phyloP scores from a whole-genome alignment of 352 stramenopile species.

The Pythium insidiosum region DNA sequence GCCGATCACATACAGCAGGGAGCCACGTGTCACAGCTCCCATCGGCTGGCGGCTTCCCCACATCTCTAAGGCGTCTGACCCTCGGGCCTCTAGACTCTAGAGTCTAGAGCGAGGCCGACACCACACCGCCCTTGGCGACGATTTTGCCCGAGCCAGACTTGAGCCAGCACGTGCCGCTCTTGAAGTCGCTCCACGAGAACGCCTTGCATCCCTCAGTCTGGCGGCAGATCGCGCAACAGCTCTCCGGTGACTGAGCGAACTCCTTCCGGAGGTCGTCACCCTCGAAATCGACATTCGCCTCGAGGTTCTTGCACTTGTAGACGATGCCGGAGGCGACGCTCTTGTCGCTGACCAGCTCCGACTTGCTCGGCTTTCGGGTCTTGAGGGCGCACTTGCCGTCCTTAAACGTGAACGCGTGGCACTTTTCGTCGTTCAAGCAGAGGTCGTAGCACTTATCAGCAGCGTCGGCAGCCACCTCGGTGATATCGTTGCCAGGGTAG shows the following conservation, averaged over 20 bases:
- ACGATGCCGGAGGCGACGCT: constrained; percentile 18
- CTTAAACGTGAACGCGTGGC: constrained; percentile 21
- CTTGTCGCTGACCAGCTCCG: neutral
- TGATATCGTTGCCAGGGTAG: constrained; percentile 22
- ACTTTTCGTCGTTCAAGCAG: constrained; percentile 7
- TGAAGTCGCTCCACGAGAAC: constrained; percentile 25
- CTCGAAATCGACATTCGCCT: constrained; percentile 14
- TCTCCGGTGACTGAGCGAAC: constrained; percentile 12
- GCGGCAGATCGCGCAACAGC: constrained; percentile 25
- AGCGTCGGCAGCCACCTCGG: neutral
- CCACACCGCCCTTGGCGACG: constrained; percentile 9
- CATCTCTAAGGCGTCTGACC: too few species aligned
- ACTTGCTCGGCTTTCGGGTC: constrained; percentile 11
- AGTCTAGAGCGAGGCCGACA: constrained; percentile 17
- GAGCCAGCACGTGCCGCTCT: constrained; percentile 28
- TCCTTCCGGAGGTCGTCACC: constrained; percentile 16
- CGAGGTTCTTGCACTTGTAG: constrained; percentile 23
- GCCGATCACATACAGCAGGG: too few species aligned
- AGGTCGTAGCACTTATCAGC: constrained; percentile 15
- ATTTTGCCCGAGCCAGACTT: constrained; percentile 13
- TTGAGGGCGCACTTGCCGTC: constrained; percentile 21
- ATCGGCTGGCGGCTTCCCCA: too few species aligned
- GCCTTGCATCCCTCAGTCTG: constrained; percentile 14
- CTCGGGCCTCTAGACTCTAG: too few species aligned
- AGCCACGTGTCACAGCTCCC: too few species aligned